Percentiles rank a stretch among this genome's conserved stretches.
Conservation (phyloP, 306 rosid genomes). For the Gastrolobium bilobum region DNA sequence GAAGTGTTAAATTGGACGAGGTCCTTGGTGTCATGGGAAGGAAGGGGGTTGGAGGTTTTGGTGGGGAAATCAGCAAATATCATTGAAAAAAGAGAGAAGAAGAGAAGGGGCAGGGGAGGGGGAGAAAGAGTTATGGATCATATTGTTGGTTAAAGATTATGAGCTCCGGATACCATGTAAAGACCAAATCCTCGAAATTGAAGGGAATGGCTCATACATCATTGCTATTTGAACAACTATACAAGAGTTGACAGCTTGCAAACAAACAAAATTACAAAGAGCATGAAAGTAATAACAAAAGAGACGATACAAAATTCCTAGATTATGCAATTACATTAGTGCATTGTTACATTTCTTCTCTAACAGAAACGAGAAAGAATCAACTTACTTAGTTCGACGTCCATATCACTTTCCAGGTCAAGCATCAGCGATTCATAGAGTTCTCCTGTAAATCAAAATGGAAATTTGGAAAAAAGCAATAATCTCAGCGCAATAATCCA, state of each 20-base stretch:
- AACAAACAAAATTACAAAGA: not conserved
- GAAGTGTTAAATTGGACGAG: not conserved
- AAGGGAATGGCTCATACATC: slow-evolving; percentile 2
- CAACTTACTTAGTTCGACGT: slow-evolving; percentile 71
- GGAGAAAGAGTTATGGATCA: no score
- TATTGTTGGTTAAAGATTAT: not conserved
- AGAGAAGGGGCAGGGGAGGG: no score
- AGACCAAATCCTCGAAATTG: not conserved
- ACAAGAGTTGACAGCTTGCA: not conserved
- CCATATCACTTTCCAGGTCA: slow-evolving; percentile 68
- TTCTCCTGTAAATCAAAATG: slow-evolving; percentile 64
- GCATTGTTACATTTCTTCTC: not conserved
- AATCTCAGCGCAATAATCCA: slow-evolving; percentile 29
- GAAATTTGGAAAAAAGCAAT: not conserved
- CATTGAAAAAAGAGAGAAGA: not conserved
- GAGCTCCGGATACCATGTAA: not conserved
- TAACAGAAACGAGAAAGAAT: slow-evolving; percentile 28
- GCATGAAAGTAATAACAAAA: not conserved
- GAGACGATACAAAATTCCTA: not conserved
- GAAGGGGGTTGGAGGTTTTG: not conserved
- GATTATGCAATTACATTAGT: not conserved
- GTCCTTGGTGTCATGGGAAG: not conserved
- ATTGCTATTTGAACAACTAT: not conserved
- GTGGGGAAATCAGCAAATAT: not conserved
- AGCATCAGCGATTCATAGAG: slow-evolving; percentile 78